These are phyloP conservation scores for Suhomyces maxii DNA, from an alignment of 1,139 yeast species.

Conservation along the genomic window DNA sequence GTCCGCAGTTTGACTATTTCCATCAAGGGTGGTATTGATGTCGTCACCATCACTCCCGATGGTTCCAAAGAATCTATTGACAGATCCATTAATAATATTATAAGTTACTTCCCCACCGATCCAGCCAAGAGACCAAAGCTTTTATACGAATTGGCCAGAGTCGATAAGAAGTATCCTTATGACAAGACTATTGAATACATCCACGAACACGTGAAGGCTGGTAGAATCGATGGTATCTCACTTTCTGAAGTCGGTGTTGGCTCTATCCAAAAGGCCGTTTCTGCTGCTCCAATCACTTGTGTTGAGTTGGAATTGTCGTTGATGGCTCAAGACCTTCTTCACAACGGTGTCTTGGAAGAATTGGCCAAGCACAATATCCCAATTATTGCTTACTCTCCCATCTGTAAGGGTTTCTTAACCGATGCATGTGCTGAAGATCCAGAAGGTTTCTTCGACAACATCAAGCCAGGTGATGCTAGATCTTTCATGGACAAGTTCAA, in stretches of 20 bases:
- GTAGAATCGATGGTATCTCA: conserved; percentile 64
- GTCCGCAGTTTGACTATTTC: conserved; percentile 51
- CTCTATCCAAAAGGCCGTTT: conserved; percentile 56
- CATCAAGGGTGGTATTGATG: conserved; percentile 63
- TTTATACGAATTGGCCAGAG: conserved; percentile 68
- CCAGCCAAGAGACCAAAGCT: conserved; percentile 39
- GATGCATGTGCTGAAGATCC: conserved; percentile 50
- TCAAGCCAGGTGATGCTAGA: conserved; percentile 61
- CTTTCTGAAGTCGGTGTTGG: conserved; percentile 68
- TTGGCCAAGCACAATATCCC: conserved; percentile 52
- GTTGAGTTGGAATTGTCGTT: conserved; percentile 79
- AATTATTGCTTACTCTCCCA: conserved; percentile 76
- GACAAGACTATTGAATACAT: conserved; percentile 53
- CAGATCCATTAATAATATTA: conserved; percentile 51
- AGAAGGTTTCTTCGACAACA: conserved; percentile 31
- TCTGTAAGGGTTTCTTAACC: conserved; percentile 76
- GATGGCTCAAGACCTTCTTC: conserved; percentile 56
- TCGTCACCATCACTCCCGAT: conserved; percentile 39
- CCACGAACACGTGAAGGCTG: conserved; percentile 52
- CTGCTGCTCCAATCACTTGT: conserved; percentile 52
- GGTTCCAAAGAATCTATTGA: conserved; percentile 50
- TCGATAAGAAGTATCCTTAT: conserved; percentile 51
- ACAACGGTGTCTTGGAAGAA: conserved; percentile 63
- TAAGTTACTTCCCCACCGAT: conserved; percentile 47
- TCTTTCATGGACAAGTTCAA: conserved; percentile 55